Base-by-base conservation (phyloP, 2,329 filamentous ascomycete species). In the Amylocarpus encephaloides region DNA sequence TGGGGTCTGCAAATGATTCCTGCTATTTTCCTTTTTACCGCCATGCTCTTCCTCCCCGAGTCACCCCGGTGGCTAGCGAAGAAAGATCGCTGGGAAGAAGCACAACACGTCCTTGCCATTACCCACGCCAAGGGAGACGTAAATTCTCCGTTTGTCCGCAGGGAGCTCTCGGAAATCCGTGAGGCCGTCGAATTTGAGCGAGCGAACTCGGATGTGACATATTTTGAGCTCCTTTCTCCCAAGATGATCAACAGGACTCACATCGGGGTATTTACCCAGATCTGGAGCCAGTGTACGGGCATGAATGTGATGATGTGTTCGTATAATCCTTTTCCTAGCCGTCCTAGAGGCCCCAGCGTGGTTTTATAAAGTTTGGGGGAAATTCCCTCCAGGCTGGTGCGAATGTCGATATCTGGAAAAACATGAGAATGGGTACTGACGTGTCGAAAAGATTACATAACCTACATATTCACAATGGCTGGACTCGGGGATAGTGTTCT, bases 231-330 rank as follows among this genome's bases (percentile, higher is more conserved):
- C 1, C 77, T 93, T 69, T 78, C 76, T 58, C 85, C 86, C 1
- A 71, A 72, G n/a, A 88, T 88, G 81, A 73, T 88, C 64, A 85
- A 88, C 68, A 78, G 86, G 29, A 86, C 83, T 7, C 72, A 83
- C 57, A 83, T 87, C 55, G 86, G 83, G 54, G 62, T 88, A 38
- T 88, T 86, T 64, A 84, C 76, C 1, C 85, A 89, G 68, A 83
- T 89, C 60, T 89, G 85, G 86, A 82, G 77, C 10, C 85, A 90
- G 64, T 68, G 89, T 43, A 87, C 83, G 0, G 85, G 86, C 15
- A 88, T 87, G 84, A 88, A 88, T 60, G 83, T 80, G 34, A 84
- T 81, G 85, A 73, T 83, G 80, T 84, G 82, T 71, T 83, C 85
- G 63, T 84, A 46, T 15, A 40, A 43, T 19, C 84, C 16, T 29